Evolutionary conservation across 2,329 filamentous ascomycete genomes (phyloP).

Genomic region (Ascochyta pisi): DNA sequence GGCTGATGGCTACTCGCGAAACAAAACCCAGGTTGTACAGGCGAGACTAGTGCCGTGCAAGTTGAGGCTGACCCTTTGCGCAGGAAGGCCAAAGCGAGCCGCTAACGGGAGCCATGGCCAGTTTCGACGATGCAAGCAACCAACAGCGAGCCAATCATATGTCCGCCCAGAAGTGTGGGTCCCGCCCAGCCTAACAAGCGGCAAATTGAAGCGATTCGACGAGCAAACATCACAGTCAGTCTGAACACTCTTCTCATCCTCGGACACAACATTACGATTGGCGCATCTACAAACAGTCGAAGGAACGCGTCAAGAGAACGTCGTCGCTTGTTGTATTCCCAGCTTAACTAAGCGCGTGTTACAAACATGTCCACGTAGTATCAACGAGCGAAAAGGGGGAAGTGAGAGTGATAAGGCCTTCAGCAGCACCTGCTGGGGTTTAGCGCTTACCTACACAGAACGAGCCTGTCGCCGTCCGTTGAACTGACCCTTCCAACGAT

Average conservation of each 20-base stretch:
- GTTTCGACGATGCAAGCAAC: neutral
- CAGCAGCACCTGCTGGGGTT: neutral
- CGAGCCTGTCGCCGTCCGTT: neutral
- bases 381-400: neutral
- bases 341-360: neutral
- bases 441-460: neutral
- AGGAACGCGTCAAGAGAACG: neutral
- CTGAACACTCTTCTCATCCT: neutral
- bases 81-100: conserved; percentile 11
- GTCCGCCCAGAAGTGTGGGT: neutral
- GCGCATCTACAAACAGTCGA: neutral
- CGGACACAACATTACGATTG: neutral
- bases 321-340: neutral
- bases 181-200: neutral
- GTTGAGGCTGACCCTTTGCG: neutral
- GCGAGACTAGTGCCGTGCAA: neutral
- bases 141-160: conserved; percentile 15
- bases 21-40: neutral
- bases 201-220: conserved; percentile 6
- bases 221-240: neutral
- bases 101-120: neutral
- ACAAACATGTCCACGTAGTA: neutral
- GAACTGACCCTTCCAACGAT: too few species aligned
- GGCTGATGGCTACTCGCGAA: neutral
- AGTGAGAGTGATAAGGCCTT: neutral